phyloP scores from a whole-genome alignment of 2,329 filamentous ascomycete genomes.

The Colletotrichum spinosum region DNA sequence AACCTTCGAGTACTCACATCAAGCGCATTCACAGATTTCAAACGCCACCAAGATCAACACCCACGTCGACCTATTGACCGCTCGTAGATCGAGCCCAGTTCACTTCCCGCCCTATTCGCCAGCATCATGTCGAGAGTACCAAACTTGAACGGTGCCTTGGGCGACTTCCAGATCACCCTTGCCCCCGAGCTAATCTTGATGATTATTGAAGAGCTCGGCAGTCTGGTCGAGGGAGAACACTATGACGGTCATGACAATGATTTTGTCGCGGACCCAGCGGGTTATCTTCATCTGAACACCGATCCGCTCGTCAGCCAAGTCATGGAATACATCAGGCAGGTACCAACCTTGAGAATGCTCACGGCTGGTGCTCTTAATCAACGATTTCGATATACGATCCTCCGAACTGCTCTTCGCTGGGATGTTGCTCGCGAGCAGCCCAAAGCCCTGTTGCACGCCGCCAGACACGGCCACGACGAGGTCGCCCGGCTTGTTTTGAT shows the following conservation, averaged over 20 bases:
- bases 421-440: conserved; percentile 12
- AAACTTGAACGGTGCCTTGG: not conserved
- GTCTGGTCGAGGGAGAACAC: not conserved
- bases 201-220: conserved; percentile 8
- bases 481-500: conserved; percentile 7
- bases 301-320: too few species aligned
- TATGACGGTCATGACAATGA: not conserved
- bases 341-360: conserved; percentile 12
- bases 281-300: too few species aligned
- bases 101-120: not conserved
- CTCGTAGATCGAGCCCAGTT: too few species aligned
- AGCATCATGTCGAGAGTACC: not conserved
- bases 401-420: conserved; percentile 10
- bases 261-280: too few species aligned
- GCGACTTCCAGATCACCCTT: not conserved
- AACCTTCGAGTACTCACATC: too few species aligned
- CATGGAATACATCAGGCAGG: too few species aligned
- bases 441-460: conserved; percentile 15
- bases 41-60: not conserved
- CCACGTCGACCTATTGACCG: too few species aligned
- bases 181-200: conserved; percentile 2
- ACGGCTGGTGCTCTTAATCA: conserved; percentile 12
- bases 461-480: not conserved
- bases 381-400: not conserved
- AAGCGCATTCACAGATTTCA: too few species aligned